These are phyloP conservation scores for Pichia membranifaciens DNA, from an alignment of 805 yeast species.

Conservation along the genomic window DNA sequence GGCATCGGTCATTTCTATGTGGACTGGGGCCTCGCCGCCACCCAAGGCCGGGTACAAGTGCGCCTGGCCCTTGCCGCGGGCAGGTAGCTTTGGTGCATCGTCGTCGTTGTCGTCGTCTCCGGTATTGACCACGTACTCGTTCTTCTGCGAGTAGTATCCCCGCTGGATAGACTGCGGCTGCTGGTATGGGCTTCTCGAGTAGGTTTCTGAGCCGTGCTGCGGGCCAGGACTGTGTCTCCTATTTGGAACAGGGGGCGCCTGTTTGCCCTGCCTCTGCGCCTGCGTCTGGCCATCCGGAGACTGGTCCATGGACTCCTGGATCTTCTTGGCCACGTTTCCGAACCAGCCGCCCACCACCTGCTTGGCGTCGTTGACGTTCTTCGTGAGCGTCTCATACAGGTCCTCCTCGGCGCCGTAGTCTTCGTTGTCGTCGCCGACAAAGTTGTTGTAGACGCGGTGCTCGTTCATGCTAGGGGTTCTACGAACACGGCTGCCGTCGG, in stretches of 20 bases:
- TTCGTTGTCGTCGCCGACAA: constrained; percentile 17
- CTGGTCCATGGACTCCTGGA: constrained; percentile 20
- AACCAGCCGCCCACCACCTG: constrained; percentile 75
- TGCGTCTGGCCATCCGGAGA: neutral
- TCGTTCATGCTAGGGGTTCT: constrained; percentile 3
- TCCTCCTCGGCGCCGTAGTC: constrained; percentile 40
- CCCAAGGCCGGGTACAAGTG: constrained; percentile 31
- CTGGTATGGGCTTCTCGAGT: constrained; percentile 7
- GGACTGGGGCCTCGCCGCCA: constrained; percentile 8
- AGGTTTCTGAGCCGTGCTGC: too few species aligned
- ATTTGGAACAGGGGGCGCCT: constrained; percentile 2
- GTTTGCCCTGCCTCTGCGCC: neutral
- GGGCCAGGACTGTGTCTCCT: neutral
- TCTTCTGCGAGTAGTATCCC: neutral
- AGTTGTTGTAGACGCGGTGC: neutral
- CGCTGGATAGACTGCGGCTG: constrained; percentile 2
- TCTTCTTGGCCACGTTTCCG: constrained; percentile 54
- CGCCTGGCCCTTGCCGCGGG: constrained; percentile 7
- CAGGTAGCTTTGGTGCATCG: constrained; percentile 9
- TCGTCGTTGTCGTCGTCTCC: neutral
- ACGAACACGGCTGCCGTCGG: neutral
- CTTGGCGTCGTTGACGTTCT: constrained; percentile 78
- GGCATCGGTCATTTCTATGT: constrained; percentile 21
- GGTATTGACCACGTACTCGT: neutral
- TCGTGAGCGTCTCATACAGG: constrained; percentile 54